phyloP scores from a whole-genome alignment of 2,329 filamentous ascomycete genomes.

The Macrophomina tecta region DNA sequence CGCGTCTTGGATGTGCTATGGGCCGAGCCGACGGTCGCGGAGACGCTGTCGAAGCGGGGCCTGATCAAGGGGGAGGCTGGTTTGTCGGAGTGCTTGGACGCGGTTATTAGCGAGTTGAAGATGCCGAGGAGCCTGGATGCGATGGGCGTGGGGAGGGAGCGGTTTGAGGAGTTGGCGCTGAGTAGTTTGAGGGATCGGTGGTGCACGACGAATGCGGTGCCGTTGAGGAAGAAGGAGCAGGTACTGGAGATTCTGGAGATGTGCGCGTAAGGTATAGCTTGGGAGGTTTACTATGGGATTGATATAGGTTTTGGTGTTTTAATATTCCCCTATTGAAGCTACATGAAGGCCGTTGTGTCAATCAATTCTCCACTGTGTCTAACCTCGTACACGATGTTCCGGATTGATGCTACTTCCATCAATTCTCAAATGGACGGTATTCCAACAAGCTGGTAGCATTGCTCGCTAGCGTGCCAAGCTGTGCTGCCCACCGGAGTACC shows the following conservation, averaged over 20 bases:
- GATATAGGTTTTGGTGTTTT: too few species aligned
- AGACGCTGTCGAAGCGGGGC: conserved; percentile 42
- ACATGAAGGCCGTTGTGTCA: too few species aligned
- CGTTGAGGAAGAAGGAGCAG: conserved; percentile 54
- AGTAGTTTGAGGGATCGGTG: conserved; percentile 59
- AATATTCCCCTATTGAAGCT: too few species aligned
- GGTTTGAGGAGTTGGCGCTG: conserved; percentile 55
- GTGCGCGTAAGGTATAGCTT: not conserved
- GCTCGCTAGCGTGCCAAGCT: not conserved
- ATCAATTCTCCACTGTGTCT: too few species aligned
- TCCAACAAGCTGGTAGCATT: too few species aligned
- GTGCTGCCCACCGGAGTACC: not conserved
- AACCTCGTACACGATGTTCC: too few species aligned
- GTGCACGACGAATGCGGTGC: conserved; percentile 58
- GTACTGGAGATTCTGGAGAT: conserved; percentile 59
- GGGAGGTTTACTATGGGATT: too few species aligned
- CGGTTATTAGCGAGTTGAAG: conserved; percentile 57
- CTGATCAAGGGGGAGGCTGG: conserved; percentile 43
- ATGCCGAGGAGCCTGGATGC: conserved; percentile 62
- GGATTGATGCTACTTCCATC: too few species aligned
- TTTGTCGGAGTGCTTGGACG: conserved; percentile 60
- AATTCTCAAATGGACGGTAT: too few species aligned
- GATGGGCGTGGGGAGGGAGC: conserved; percentile 57
- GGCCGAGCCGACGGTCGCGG: conserved; percentile 43
- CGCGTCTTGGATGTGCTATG: conserved; percentile 50